A percentile compares a stretch with the other conserved stretches of the same genome.
phyloP scores from a whole-genome alignment of 2,329 filamentous ascomycete species.

The Aspergillus nomiae region DNA sequence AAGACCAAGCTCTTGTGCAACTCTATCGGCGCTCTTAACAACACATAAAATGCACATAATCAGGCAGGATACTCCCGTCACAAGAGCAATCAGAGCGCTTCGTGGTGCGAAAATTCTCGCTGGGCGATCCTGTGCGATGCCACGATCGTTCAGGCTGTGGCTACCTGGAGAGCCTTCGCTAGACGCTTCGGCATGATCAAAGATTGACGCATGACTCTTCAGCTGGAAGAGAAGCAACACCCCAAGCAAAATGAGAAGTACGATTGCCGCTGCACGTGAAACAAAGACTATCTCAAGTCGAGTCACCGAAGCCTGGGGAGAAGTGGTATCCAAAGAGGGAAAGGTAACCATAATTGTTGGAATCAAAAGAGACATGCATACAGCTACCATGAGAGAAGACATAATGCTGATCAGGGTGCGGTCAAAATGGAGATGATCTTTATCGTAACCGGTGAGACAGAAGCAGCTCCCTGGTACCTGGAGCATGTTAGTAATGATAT shows the following conservation, averaged over 20 bases:
- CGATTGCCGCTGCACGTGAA: constrained; percentile 15
- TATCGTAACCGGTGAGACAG: constrained; percentile 18
- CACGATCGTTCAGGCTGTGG: not conserved
- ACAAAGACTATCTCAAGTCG: constrained; percentile 12
- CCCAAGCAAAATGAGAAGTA: constrained; percentile 10
- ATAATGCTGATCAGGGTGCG: constrained; percentile 22
- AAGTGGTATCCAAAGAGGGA: constrained; percentile 13
- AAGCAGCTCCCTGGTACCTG: constrained; percentile 20
- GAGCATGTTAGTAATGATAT: not conserved
- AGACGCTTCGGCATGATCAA: constrained; percentile 7
- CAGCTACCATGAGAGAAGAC: constrained; percentile 23
- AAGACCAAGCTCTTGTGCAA: constrained; percentile 6
- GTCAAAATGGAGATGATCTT: constrained; percentile 21
- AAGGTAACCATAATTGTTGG: constrained; percentile 22
- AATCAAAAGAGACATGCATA: constrained; percentile 20
- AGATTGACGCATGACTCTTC: constrained; percentile 18
- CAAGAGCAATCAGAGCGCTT: constrained; percentile 5
- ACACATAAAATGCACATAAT: constrained; percentile 12
- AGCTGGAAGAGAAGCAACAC: constrained; percentile 20
- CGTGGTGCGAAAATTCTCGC: not conserved
- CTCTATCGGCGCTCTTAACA: constrained; percentile 9
- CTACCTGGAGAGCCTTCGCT: not conserved
- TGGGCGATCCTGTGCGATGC: not conserved
- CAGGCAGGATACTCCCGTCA: constrained; percentile 3
- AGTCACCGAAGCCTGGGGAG: constrained; percentile 2